Base-by-base conservation (phyloP, 495 filamentous ascomycete species). In the Hypoxylon perforatum region DNA sequence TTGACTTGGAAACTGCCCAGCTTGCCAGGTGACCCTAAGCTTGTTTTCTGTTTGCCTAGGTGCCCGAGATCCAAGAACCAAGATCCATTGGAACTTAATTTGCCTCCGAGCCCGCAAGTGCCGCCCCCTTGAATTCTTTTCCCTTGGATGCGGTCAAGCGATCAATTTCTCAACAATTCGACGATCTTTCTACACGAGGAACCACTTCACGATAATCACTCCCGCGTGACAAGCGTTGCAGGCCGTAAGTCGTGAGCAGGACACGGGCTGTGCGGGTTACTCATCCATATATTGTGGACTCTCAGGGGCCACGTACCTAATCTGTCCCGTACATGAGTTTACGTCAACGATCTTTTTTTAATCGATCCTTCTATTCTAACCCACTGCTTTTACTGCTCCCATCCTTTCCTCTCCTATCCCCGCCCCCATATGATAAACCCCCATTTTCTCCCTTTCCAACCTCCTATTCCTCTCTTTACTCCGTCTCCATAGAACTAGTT, bases 141-240 rank as follows among this genome's bases (percentile, higher is more conserved):
- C 54, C 55, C 63, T 63, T 17, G 53, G 41, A 38, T 63, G 60
- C 65, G 59, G 59, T 63, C 65, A 69, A 57, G 54, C 53, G 30
- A 59, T 22, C 25, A 44, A 44, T 55, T 23, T 67, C 53, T 42
- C 55, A 63, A 59, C 41, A 55, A 63, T 50, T 28, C 41, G 42
- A 33, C 50, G 54, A 59, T 60, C 58, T 54, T 28, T 28, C 54
- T 42, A 62, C 50, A 58, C 56, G 56, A 64, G 61, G 60, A 46
- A 28, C 66, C 66, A 69, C 65, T 55, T 69, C 65, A 60, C 65
- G 60, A 63, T 59, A 59, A 54, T 63, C 38, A 25, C 19, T 44
- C 28, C 59, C 65, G 55, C 55, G 59, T 63, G 65, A 68, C 50
- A 19, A 56, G 25, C 3, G 36, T 51, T 60, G 54, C 35, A 47